Conservation (phyloP, 495 filamentous ascomycete species). For the Gamarada debralockiae region DNA sequence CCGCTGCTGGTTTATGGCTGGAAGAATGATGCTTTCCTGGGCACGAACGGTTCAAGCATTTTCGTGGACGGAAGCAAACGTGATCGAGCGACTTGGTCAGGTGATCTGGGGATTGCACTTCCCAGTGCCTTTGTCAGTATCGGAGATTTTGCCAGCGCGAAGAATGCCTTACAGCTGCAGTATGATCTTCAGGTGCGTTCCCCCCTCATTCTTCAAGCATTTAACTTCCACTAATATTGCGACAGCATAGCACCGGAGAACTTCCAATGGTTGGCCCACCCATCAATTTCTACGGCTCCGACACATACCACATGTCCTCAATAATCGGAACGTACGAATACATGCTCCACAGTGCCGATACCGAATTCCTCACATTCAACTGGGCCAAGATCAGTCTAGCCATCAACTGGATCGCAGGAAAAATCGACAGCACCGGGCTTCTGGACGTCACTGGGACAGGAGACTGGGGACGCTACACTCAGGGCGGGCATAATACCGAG, state of each 20-base stretch:
- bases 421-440: constrained; percentile 48
- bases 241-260: constrained; percentile 11
- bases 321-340: constrained; percentile 64
- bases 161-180: constrained; percentile 56
- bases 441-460: constrained; percentile 50
- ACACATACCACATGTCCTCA: constrained; percentile 62
- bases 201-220: background rate
- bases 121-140: constrained; percentile 54
- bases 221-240: background rate
- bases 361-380: constrained; percentile 42
- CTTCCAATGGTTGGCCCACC: constrained; percentile 47
- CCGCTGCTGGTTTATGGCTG: constrained; percentile 40
- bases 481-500: constrained; percentile 48
- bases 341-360: constrained; percentile 53
- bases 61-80: constrained; percentile 54
- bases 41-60: constrained; percentile 33
- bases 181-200: constrained; percentile 38
- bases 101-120: constrained; percentile 57
- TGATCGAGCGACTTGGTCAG: constrained; percentile 54
- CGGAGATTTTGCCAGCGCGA: constrained; percentile 57
- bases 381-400: constrained; percentile 48
- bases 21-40: constrained; percentile 36
- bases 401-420: constrained; percentile 50
- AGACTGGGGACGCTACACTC: constrained; percentile 58
- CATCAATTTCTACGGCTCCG: constrained; percentile 49